These are phyloP conservation scores for Cutaneotrichosporon cutaneum DNA, from an alignment of 1,284 basidiomycete genomes.

Conservation along the genomic window DNA sequence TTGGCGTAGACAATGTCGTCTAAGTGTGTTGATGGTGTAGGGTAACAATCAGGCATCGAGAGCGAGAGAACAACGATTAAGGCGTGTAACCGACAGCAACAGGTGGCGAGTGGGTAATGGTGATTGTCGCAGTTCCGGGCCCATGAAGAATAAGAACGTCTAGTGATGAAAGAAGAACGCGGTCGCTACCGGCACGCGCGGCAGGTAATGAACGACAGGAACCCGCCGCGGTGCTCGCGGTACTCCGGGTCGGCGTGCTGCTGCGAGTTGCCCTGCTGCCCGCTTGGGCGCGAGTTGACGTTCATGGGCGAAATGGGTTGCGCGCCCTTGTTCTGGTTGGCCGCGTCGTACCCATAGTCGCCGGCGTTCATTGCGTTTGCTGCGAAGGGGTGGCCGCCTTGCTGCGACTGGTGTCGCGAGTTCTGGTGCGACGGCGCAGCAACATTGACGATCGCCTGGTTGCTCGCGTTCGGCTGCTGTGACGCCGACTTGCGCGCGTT, in stretches of 20 bases:
- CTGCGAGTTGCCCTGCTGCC: conserved; percentile 34
- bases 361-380: conserved; percentile 18
- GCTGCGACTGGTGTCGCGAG: conserved; percentile 48
- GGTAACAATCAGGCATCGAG: conserved; percentile 8
- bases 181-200: conserved; percentile 42
- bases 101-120: conserved; percentile 2
- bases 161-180: background rate
- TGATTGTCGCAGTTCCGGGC: conserved; percentile 7
- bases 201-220: conserved; percentile 48
- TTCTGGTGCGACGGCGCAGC: conserved; percentile 45
- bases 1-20: conserved; percentile 6
- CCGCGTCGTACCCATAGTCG: conserved; percentile 40
- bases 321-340: conserved; percentile 30
- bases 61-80: conserved; percentile 16
- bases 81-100: conserved; percentile 15
- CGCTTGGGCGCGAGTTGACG: conserved; percentile 39
- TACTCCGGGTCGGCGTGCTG: conserved; percentile 48
- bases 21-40: conserved; percentile 7
- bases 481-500: conserved; percentile 47
- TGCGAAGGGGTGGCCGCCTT: conserved; percentile 51
- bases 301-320: conserved; percentile 46
- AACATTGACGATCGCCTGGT: conserved; percentile 53
- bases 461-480: conserved; percentile 48
- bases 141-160: conserved; percentile 10
- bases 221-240: conserved; percentile 40